Conservation (phyloP, 768 basidiomycete species). For the Tremella mesenterica region DNA sequence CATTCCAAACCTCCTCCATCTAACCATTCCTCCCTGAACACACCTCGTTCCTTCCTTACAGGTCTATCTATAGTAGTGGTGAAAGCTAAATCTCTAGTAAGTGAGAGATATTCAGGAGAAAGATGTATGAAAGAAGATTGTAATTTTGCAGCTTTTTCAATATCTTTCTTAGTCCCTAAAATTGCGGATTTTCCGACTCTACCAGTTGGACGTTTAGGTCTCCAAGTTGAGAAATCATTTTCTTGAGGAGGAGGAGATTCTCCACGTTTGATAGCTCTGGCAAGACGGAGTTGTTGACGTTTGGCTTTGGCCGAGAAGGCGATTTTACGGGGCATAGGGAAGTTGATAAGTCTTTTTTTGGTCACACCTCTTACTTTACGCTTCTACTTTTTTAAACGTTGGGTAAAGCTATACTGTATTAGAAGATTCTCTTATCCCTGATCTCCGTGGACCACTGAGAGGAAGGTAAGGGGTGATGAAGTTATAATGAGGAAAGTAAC, state of each 20-base stretch:
- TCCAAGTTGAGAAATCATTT: not conserved
- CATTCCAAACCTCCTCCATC: slow-evolving; percentile 44
- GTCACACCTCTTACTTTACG: too few species aligned
- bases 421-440: too few species aligned
- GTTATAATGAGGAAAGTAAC: too few species aligned
- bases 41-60: slow-evolving; percentile 12
- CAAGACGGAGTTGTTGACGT: slow-evolving; percentile 58
- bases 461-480: too few species aligned
- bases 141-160: slow-evolving; percentile 2
- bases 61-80: slow-evolving; percentile 31
- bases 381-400: too few species aligned
- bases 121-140: slow-evolving; percentile 33
- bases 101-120: slow-evolving; percentile 30
- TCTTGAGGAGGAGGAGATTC: slow-evolving; percentile 12
- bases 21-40: slow-evolving; percentile 25
- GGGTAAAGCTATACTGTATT: too few species aligned
- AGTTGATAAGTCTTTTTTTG: too few species aligned
- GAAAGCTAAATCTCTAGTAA: slow-evolving; percentile 33
- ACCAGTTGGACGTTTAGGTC: not conserved
- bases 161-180: too few species aligned
- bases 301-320: slow-evolving; percentile 31
- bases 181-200: not conserved
- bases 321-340: slow-evolving; percentile 35
- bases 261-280: slow-evolving; percentile 77
- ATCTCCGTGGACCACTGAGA: too few species aligned